Evolutionary conservation across 371 early-diverging fungal genomes (phyloP).

Genomic region (Mycotypha africana): DNA sequence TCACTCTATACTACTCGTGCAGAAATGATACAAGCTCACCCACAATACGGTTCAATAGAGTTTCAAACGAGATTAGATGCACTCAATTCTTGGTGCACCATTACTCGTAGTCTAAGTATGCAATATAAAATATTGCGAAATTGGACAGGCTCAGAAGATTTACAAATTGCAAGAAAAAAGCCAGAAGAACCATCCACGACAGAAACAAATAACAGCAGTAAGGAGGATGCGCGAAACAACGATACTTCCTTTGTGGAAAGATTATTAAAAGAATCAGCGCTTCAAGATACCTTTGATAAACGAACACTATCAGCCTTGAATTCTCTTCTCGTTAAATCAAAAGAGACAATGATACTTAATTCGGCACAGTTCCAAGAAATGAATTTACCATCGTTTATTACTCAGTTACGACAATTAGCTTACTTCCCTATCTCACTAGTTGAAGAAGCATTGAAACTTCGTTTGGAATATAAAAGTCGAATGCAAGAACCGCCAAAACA

Average conservation of each 20-base stretch:
- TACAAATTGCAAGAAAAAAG: constrained; percentile 54
- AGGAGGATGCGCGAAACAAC: constrained; percentile 14
- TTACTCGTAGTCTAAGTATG: constrained; percentile 66
- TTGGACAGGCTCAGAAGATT: constrained; percentile 79
- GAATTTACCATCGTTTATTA: constrained; percentile 63
- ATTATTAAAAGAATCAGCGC: constrained; percentile 75
- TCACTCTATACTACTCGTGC: constrained; percentile 70
- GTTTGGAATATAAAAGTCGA: constrained; percentile 69
- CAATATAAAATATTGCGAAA: constrained; percentile 70
- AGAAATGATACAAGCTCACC: constrained; percentile 62
- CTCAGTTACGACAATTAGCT: constrained; percentile 65
- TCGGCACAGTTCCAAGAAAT: constrained; percentile 57
- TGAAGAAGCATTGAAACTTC: constrained; percentile 72
- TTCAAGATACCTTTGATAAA: constrained; percentile 76
- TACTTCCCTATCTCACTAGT: constrained; percentile 75
- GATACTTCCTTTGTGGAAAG: constrained; percentile 80
- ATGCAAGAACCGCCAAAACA: constrained; percentile 64
- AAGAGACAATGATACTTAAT: constrained; percentile 64
- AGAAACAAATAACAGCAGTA: constrained; percentile 1
- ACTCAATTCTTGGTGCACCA: constrained; percentile 72
- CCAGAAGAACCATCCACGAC: neutral
- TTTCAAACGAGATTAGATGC: constrained; percentile 73
- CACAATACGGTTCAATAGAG: constrained; percentile 59
- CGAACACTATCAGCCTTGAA: constrained; percentile 60
- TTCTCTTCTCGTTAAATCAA: constrained; percentile 51